These are phyloP conservation scores for Paraphoma sp. DNA, from an alignment of 2,329 filamentous ascomycete genomes.

Conservation along the genomic window DNA sequence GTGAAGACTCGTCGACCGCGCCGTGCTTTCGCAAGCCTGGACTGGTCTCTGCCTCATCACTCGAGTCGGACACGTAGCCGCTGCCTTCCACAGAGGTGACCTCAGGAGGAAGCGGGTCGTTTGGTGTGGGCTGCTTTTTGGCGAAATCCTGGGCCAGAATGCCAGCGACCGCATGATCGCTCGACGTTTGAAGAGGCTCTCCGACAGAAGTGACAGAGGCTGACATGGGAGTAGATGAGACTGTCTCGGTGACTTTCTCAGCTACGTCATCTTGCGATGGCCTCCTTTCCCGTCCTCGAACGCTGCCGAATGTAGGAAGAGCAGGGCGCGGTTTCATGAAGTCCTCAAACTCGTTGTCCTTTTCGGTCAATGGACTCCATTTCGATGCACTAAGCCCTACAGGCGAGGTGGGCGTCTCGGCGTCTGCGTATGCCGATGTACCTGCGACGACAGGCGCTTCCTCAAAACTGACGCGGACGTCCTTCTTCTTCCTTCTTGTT, in stretches of 20 bases:
- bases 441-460: slow-evolving; percentile 67
- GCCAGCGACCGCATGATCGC: slow-evolving; percentile 65
- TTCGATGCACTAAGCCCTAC: slow-evolving; percentile 40
- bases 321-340: slow-evolving; percentile 77
- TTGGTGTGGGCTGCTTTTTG: slow-evolving; percentile 46
- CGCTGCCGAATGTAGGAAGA: slow-evolving; percentile 76
- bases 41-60: slow-evolving; percentile 23
- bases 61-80: slow-evolving; percentile 69
- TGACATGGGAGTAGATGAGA: slow-evolving; percentile 45
- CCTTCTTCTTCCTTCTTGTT: slow-evolving; percentile 59
- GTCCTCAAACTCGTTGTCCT: slow-evolving; percentile 68
- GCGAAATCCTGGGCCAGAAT: slow-evolving; percentile 63
- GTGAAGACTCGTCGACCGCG: slow-evolving; percentile 11
- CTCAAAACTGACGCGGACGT: slow-evolving; percentile 79
- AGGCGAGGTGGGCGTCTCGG: slow-evolving; percentile 23
- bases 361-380: slow-evolving; percentile 53
- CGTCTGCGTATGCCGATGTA: slow-evolving; percentile 45
- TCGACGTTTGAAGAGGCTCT: slow-evolving; percentile 60
- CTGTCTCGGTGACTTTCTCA: slow-evolving; percentile 60
- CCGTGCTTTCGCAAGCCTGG: slow-evolving; percentile 16
- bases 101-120: slow-evolving; percentile 73
- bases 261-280: slow-evolving; percentile 54
- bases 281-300: slow-evolving; percentile 67
- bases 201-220: slow-evolving; percentile 42
- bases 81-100: slow-evolving; percentile 73